A percentile compares a stretch with the other conserved stretches of the same genome.
These are phyloP conservation scores for Xylariaceae sp. DNA, from an alignment of 2,329 filamentous ascomycete genomes.

Conservation along the genomic window DNA sequence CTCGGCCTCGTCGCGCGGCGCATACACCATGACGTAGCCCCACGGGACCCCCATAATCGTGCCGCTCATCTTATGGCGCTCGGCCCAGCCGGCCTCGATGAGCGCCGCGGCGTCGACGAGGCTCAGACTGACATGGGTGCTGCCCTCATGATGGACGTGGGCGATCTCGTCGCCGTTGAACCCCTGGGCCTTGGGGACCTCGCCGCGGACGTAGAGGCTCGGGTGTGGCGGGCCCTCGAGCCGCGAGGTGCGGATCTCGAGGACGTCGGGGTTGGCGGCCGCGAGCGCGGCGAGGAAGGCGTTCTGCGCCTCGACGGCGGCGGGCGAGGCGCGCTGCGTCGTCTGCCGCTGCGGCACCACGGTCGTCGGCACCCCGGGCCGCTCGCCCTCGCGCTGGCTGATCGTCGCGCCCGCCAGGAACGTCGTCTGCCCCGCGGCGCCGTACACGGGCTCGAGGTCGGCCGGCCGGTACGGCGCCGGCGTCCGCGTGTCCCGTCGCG, in stretches of 20 bases:
- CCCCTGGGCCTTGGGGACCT: too few relatives aligned
- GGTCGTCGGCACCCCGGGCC: conserved; percentile 40
- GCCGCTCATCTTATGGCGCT: conserved; percentile 43
- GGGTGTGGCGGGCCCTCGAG: conserved; percentile 39
- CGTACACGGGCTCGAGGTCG: conserved; percentile 29
- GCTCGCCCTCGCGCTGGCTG: conserved; percentile 21
- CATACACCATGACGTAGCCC: conserved; percentile 45
- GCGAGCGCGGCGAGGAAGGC: conserved; percentile 31
- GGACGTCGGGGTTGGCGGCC: conserved; percentile 32
- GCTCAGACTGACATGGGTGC: conserved; percentile 43
- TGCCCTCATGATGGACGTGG: conserved; percentile 45
- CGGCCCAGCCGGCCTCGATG: conserved; percentile 43
- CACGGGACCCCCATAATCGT: conserved; percentile 32
- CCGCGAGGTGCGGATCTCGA: conserved; percentile 32
- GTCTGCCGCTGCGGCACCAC: conserved; percentile 45
- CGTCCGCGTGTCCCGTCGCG: conserved; percentile 37
- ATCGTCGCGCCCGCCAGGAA: conserved; percentile 21
- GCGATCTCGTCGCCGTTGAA: conserved; percentile 38
- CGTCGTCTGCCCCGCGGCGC: conserved; percentile 25
- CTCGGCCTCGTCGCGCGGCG: conserved; percentile 43
- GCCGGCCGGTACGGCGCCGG: conserved; percentile 31
- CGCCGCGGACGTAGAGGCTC: too few relatives aligned
- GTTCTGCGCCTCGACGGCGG: conserved; percentile 26
- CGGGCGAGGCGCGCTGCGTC: conserved; percentile 23
- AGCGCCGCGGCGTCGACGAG: conserved; percentile 41